These are phyloP conservation scores for Ehretia macrophylla DNA, from an alignment of 257 asterid species.

Conservation along the genomic window DNA sequence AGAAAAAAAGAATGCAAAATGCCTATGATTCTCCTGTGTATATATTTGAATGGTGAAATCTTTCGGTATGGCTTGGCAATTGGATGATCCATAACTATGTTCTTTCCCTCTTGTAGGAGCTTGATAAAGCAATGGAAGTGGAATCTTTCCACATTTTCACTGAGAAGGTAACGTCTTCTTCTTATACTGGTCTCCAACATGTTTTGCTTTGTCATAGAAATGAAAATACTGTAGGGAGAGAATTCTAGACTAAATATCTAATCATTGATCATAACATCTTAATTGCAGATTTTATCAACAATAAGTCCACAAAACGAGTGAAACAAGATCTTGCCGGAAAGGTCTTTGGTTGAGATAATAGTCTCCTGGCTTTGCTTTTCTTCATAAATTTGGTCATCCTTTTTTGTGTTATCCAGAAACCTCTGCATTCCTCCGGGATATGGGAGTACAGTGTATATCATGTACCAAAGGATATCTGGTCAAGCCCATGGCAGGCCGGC, in stretches of 20 bases:
- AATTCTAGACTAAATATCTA: not conserved
- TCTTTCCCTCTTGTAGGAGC: constrained; percentile 29
- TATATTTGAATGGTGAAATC: not conserved
- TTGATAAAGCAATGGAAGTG: constrained; percentile 54
- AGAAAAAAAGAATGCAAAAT: not conserved
- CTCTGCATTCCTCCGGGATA: no score
- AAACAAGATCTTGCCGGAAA: not conserved
- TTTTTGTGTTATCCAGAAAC: no score
- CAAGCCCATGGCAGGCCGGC: no score
- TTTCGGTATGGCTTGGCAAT: not conserved
- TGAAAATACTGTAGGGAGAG: not conserved
- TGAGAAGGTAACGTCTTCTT: constrained; percentile 40
- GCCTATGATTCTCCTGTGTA: not conserved
- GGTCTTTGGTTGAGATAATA: not conserved
- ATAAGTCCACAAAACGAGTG: not conserved
- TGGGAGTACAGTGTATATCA: no score
- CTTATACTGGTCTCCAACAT: not conserved
- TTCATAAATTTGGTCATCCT: no score
- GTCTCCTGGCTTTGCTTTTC: no score
- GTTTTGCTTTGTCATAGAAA: not conserved
- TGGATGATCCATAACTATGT: not conserved
- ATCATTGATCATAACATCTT: not conserved
- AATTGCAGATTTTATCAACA: constrained; percentile 1
- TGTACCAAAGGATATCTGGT: no score
- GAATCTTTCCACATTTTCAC: constrained; percentile 49